A percentile compares a stretch with the other conserved stretches of the same genome.
Conservation (phyloP, 495 filamentous ascomycete genomes). For the Opeltia flavorubescens region DNA sequence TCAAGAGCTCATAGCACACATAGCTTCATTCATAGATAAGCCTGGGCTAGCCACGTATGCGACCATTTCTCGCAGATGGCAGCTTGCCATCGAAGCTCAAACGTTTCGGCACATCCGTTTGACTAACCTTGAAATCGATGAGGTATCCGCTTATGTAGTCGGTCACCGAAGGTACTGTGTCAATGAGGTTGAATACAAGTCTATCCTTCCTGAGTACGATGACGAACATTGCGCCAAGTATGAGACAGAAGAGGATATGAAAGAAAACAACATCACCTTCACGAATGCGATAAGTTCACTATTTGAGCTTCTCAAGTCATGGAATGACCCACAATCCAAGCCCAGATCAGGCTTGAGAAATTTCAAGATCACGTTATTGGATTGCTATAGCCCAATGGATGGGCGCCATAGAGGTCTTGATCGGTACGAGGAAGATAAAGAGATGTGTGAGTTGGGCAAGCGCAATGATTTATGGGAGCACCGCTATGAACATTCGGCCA, state of each 20-base stretch:
- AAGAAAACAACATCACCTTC: slow-evolving; percentile 1
- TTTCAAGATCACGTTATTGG: neutral
- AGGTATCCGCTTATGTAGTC: neutral
- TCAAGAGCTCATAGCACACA: slow-evolving; percentile 1
- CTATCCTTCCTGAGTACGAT: slow-evolving; percentile 5
- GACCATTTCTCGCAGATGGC: slow-evolving; percentile 6
- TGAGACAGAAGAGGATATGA: slow-evolving; percentile 1
- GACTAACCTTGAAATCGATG: neutral
- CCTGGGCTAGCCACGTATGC: neutral
- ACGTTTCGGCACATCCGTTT: neutral
- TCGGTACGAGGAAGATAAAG: neutral
- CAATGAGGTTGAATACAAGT: neutral
- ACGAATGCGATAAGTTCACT: slow-evolving; percentile 1
- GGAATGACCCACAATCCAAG: neutral
- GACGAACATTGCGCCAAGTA: slow-evolving; percentile 3
- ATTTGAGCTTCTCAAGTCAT: neutral
- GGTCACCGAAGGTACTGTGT: neutral
- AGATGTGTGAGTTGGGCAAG: neutral
- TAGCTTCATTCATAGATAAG: slow-evolving; percentile 2
- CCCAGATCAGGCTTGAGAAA: neutral
- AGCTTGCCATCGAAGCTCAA: slow-evolving; percentile 2
- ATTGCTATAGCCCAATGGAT: slow-evolving; percentile 2
- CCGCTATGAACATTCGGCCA: slow-evolving; percentile 2
- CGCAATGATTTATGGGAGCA: slow-evolving; percentile 1
- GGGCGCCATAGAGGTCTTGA: neutral